Percentiles rank a stretch among this genome's conserved stretches.
Conservation (phyloP, 2,329 filamentous ascomycete species). For the Fusarium floridanum region DNA sequence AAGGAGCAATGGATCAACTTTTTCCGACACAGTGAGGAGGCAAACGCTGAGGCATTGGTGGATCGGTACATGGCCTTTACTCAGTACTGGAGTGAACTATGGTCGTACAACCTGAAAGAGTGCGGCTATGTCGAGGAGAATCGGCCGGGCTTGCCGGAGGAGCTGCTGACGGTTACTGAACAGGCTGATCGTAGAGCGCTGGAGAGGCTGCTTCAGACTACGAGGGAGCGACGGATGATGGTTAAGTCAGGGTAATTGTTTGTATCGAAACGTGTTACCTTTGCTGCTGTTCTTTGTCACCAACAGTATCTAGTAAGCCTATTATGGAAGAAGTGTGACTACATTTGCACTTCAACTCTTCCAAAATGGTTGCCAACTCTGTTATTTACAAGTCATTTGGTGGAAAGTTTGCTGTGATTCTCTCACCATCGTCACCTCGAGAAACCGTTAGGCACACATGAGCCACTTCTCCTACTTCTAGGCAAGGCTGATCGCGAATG, state of each 20-base stretch:
- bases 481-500: background rate
- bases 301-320: background rate
- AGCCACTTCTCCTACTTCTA: background rate
- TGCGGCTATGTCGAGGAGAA: background rate
- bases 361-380: background rate
- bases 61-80: background rate
- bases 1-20: rapidly evolving
- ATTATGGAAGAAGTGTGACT: background rate
- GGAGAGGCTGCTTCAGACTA: background rate
- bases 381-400: background rate
- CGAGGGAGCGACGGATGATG: background rate
- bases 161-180: background rate
- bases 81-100: background rate
- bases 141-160: background rate
- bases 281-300: background rate
- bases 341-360: background rate
- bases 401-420: background rate
- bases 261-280: background rate
- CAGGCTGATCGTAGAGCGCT: background rate
- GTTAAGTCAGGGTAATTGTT: background rate
- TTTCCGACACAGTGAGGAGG: background rate
- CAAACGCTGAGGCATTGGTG: background rate
- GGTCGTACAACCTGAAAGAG: background rate
- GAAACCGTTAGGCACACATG: background rate
- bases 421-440: background rate